phyloP scores from a whole-genome alignment of 2,329 filamentous ascomycete species.

The Tolypocladium tropicale region DNA sequence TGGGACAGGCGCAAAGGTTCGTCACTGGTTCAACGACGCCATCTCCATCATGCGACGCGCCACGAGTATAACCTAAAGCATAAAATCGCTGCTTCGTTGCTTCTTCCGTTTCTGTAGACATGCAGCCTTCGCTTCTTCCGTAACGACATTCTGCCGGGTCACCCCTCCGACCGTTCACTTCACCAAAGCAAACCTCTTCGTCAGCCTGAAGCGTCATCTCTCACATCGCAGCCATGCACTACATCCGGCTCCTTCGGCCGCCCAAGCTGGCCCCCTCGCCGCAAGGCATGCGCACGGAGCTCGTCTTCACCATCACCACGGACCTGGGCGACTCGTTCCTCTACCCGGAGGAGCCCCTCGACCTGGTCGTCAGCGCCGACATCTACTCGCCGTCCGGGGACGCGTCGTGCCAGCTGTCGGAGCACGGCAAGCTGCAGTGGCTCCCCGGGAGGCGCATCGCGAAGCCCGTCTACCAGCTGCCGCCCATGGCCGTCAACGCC shows the following conservation, averaged over 20 bases:
- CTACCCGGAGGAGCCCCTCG: slow-evolving; percentile 31
- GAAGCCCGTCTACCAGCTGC: slow-evolving; percentile 21
- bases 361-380: slow-evolving; percentile 26
- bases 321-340: slow-evolving; percentile 48
- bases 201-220: background rate
- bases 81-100: too few species aligned
- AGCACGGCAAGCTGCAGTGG: slow-evolving; percentile 17
- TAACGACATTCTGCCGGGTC: background rate
- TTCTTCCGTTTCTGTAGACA: background rate
- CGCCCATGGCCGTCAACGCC: slow-evolving; percentile 14
- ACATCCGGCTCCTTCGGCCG: slow-evolving; percentile 42
- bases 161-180: background rate
- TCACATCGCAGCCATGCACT: slow-evolving; percentile 36
- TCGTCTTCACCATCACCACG: slow-evolving; percentile 45
- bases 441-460: slow-evolving; percentile 28
- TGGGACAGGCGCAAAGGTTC: background rate
- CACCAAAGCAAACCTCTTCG: background rate
- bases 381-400: slow-evolving; percentile 9
- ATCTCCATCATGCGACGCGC: background rate
- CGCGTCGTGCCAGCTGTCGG: slow-evolving; percentile 13
- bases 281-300: slow-evolving; percentile 20
- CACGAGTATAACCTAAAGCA: background rate
- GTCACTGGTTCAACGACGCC: background rate
- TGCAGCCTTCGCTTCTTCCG: background rate
- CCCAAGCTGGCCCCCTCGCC: slow-evolving; percentile 24